These are phyloP conservation scores for Heimioporus sp. DNA, from an alignment of 768 basidiomycete genomes.

Conservation along the genomic window DNA sequence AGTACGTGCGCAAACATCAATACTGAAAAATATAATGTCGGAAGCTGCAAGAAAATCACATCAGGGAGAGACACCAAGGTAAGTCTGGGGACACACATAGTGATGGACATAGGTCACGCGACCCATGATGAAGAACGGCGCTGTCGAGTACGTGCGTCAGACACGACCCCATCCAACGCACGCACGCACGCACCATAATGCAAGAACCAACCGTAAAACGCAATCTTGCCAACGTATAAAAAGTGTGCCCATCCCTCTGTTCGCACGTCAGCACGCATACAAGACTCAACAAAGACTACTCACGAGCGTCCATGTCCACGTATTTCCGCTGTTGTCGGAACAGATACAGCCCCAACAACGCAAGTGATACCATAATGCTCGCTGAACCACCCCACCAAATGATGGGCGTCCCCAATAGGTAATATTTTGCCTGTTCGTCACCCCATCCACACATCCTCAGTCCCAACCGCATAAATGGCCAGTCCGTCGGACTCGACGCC, in stretches of 20 bases:
- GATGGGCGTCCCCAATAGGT: conserved; percentile 88
- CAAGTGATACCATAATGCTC: conserved; percentile 57
- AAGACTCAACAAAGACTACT: conserved; percentile 29
- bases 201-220: conserved; percentile 87
- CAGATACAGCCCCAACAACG: conserved; percentile 64
- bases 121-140: conserved; percentile 97
- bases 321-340: conserved; percentile 86
- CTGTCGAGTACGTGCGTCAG: conserved; percentile 38
- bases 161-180: background rate
- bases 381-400: conserved; percentile 84
- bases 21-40: conserved; percentile 95
- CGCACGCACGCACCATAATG: conserved; percentile 68
- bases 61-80: background rate
- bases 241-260: conserved; percentile 93
- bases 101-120: conserved; percentile 96
- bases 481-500: conserved; percentile 88
- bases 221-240: conserved; percentile 88
- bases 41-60: conserved; percentile 52
- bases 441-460: conserved; percentile 98
- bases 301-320: conserved; percentile 85
- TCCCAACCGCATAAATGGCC: conserved; percentile 89
- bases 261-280: conserved; percentile 3
- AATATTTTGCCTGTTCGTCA: conserved; percentile 84
- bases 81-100: conserved; percentile 58
- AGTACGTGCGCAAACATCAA: conserved; percentile 87